These are phyloP conservation scores for Scortechinia acanthostroma DNA, from an alignment of 2,329 filamentous ascomycete species.

Conservation along the genomic window DNA sequence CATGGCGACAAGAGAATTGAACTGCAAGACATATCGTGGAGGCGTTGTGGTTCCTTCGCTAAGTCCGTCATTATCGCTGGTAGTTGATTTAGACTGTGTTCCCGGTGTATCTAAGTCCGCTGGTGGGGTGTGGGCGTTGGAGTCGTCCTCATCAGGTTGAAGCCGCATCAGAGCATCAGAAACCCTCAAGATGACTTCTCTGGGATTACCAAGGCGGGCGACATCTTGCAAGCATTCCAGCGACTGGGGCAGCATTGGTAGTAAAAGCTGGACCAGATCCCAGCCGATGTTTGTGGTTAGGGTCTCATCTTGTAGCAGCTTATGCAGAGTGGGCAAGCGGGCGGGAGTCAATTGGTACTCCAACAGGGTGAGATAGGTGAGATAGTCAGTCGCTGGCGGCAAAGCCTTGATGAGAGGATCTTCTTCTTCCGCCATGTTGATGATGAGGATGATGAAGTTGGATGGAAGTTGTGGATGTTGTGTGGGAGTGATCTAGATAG, in stretches of 20 bases:
- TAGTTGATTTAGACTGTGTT: slow-evolving; percentile 8
- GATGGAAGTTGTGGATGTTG: no score
- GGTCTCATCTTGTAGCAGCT: slow-evolving; percentile 50
- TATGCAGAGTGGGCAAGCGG: slow-evolving; percentile 47
- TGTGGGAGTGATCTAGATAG: no score
- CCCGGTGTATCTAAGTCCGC: slow-evolving; percentile 8
- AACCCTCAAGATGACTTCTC: slow-evolving; percentile 57
- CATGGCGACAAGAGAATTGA: slow-evolving; percentile 34
- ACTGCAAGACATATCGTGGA: slow-evolving; percentile 35
- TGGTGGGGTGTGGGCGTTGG: slow-evolving; percentile 1
- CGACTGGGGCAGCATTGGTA: slow-evolving; percentile 50
- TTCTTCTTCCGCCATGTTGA: slow-evolving; percentile 13
- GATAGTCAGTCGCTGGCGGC: slow-evolving; percentile 54
- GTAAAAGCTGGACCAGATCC: slow-evolving; percentile 55
- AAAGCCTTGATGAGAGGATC: slow-evolving; percentile 47
- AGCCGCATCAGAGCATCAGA: slow-evolving; percentile 51
- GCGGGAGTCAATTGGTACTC: slow-evolving; percentile 55
- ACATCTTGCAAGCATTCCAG: slow-evolving; percentile 53
- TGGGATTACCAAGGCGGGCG: slow-evolving; percentile 51
- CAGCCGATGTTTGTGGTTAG: slow-evolving; percentile 59
- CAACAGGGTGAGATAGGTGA: slow-evolving; percentile 59
- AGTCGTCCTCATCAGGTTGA: slow-evolving; percentile 21
- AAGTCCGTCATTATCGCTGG: slow-evolving; percentile 17
- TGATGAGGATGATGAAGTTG: no score
- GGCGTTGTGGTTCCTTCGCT: slow-evolving; percentile 15